Evolutionary conservation across 139 green algal species (phyloP), one percentile per base, ranked within the genome.

Genomic region (Auxenochlorella pyrenoidosa): DNA sequence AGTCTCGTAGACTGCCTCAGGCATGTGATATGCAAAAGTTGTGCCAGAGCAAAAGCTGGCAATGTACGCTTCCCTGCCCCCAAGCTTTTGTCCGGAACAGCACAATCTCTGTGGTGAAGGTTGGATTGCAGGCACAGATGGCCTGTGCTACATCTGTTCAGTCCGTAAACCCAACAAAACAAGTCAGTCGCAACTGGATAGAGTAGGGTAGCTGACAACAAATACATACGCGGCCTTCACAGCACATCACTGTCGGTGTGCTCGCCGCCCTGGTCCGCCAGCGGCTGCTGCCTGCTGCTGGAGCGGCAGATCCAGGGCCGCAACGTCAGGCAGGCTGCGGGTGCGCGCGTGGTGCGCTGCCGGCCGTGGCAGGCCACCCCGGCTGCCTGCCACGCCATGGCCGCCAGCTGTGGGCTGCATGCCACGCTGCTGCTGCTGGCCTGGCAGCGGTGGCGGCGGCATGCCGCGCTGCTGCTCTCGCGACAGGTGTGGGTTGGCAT

Each of bases 401-500:
- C 43, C 78, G 36, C 34, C 44, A 43, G 32, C n/a, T n/a, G n/a
- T n/a, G n/a, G n/a, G 1, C 5, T 28, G 26, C 32, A 21, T 28
- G 76, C 44, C 44, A 24, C 60, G 38, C 59, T 60, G 79, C 36
- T 83, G 63, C 80, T 70, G 77, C 77, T 83, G 51, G 22, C n/a
- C 32, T 34, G 51, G 51, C n/a, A n/a, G 72, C 40, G 68, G n/a
- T 38, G n/a, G 75, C 75, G 22, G 43, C 43, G 75, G 43, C 43
- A 47, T 32, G 30, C 32, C 26, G 30, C 43, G 43, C 75, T 81
- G 75, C 75, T 41, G 43, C 36, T 81, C 70, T 2, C 70, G 75
- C 75, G 75, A 81, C 40, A 85, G 80, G 80, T 85, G 80, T 5
- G 80, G 80, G 63, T 85, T 85, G 59, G 80, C 80, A n/a, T 77